Evolutionary conservation across 2,329 filamentous ascomycete genomes (phyloP).

Genomic region (Waltergamsia citrina): DNA sequence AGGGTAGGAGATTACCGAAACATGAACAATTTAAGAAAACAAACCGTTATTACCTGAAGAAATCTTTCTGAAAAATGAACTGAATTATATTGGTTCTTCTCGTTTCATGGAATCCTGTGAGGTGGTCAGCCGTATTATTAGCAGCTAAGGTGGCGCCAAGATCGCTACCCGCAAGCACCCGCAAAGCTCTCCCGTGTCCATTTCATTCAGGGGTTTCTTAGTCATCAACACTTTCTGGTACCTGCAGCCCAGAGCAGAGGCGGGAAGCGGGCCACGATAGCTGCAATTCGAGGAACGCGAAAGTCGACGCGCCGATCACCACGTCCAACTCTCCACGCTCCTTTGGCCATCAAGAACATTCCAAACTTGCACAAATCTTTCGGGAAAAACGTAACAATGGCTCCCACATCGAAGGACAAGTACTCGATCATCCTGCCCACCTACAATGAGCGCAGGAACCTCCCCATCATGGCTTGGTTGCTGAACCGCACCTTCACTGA

Average conservation of each 20-base stretch:
- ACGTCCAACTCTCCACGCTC: slow-evolving; percentile 1
- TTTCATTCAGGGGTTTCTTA: slow-evolving; percentile 3
- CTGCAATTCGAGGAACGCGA: background rate
- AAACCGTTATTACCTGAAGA: no score
- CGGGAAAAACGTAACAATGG: slow-evolving; percentile 28
- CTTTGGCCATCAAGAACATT: background rate
- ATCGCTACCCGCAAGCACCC: background rate
- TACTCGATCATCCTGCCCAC: slow-evolving; percentile 97
- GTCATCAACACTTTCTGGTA: background rate
- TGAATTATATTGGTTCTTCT: no score
- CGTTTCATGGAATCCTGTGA: no score
- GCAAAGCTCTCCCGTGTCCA: no score
- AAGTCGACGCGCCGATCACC: background rate
- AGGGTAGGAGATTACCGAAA: no score
- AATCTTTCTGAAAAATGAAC: no score
- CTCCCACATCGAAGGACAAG: slow-evolving; percentile 49
- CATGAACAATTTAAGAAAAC: no score
- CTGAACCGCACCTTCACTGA: slow-evolving; percentile 87
- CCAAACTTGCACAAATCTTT: background rate
- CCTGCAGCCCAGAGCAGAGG: background rate
- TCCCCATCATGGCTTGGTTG: slow-evolving; percentile 92
- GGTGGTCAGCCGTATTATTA: no score
- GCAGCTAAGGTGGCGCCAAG: background rate
- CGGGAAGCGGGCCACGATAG: background rate
- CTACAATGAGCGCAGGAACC: slow-evolving; percentile 96